A percentile compares a stretch with the other conserved stretches of the same genome.
phyloP scores from a whole-genome alignment of 768 basidiomycete genomes.

The Pleurotus ostreatus region DNA sequence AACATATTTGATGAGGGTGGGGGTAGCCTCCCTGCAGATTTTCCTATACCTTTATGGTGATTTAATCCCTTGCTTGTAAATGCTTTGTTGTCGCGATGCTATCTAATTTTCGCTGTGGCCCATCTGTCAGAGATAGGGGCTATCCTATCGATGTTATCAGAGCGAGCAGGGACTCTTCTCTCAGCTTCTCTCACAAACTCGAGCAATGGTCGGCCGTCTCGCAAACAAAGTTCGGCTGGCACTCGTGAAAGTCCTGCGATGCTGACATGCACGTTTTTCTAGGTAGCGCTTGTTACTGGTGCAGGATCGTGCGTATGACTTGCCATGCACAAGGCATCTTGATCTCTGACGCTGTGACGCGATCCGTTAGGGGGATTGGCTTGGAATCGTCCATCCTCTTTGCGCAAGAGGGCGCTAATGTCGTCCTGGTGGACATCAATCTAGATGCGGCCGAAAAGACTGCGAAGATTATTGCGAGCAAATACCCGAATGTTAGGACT shows the following conservation, averaged over 20 bases:
- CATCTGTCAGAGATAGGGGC: neutral
- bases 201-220: constrained; percentile 61
- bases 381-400: constrained; percentile 95
- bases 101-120: neutral
- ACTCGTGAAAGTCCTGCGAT: too few relatives aligned
- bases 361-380: constrained; percentile 78
- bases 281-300: constrained; percentile 83
- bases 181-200: constrained; percentile 11
- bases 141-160: constrained; percentile 6
- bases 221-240: constrained; percentile 49
- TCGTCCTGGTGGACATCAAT: constrained; percentile 89
- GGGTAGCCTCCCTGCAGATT: constrained; percentile 37
- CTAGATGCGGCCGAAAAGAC: constrained; percentile 65
- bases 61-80: constrained; percentile 1
- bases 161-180: constrained; percentile 11
- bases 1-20: constrained; percentile 38
- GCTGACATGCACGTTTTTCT: neutral
- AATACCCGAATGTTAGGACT: constrained; percentile 66
- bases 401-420: constrained; percentile 89
- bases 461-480: constrained; percentile 55
- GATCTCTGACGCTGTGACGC: constrained; percentile 15
- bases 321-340: neutral
- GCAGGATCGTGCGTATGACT: constrained; percentile 71
- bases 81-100: constrained; percentile 3
- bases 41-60: constrained; percentile 1